Evolutionary conservation across 2,329 filamentous ascomycete genomes (phyloP).

Genomic region (Aciculosporium take): DNA sequence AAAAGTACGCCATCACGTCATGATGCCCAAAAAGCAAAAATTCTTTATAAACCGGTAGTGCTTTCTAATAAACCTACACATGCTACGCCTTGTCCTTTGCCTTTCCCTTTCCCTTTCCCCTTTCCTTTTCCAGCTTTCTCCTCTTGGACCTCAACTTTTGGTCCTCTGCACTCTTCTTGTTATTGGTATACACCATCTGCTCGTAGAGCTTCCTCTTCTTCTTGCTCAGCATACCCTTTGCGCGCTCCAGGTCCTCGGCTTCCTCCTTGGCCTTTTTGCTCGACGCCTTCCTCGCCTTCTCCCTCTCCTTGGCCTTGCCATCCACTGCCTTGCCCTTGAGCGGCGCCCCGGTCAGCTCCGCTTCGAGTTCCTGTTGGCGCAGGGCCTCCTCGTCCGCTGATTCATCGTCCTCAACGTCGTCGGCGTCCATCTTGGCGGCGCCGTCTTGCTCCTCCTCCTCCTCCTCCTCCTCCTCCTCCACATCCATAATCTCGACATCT

Average conservation of each 20-base stretch:
- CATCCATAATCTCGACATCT: slow-evolving; percentile 50
- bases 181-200: slow-evolving; percentile 94
- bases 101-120: slow-evolving; percentile 32
- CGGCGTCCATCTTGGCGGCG: slow-evolving; percentile 33
- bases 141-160: slow-evolving; percentile 79
- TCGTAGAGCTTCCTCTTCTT: slow-evolving; percentile 96
- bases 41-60: not conserved
- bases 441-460: slow-evolving; percentile 35
- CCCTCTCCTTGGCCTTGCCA: slow-evolving; percentile 45
- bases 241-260: slow-evolving; percentile 76
- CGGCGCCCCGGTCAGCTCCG: slow-evolving; percentile 64
- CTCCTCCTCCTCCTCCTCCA: slow-evolving; percentile 32
- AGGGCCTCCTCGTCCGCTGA: slow-evolving; percentile 47
- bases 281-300: slow-evolving; percentile 55
- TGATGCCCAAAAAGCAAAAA: slow-evolving; percentile 3
- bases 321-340: slow-evolving; percentile 35
- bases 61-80: not conserved
- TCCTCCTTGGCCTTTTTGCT: slow-evolving; percentile 60
- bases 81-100: slow-evolving; percentile 25
- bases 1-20: too few relatives aligned
- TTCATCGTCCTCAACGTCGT: slow-evolving; percentile 23
- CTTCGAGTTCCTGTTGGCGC: slow-evolving; percentile 82
- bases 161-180: slow-evolving; percentile 81
- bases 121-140: slow-evolving; percentile 68
- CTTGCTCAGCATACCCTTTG: slow-evolving; percentile 96